Percentiles rank a stretch among this genome's conserved stretches.
phyloP scores from a whole-genome alignment of 176 grass and related monocot species.

The Musa acuminata region DNA sequence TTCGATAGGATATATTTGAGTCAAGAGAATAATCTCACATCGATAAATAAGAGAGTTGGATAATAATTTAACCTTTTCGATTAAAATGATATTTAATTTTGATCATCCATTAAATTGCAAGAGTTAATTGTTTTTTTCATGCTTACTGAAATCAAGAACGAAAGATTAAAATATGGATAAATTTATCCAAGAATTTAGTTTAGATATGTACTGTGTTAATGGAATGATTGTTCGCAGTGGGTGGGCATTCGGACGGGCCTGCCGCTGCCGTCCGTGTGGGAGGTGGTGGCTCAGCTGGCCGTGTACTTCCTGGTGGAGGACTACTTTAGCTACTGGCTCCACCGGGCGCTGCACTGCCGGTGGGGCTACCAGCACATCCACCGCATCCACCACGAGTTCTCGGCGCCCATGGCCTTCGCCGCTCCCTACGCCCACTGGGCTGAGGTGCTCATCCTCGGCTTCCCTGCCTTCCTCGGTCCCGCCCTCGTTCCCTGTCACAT shows the following conservation, averaged over 20 bases:
- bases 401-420: slow-evolving; percentile 66
- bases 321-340: slow-evolving; percentile 85
- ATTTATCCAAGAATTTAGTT: no score
- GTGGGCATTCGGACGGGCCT: slow-evolving; percentile 60
- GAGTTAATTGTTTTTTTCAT: no score
- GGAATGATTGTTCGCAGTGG: slow-evolving; percentile 22
- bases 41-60: no score
- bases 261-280: slow-evolving; percentile 57
- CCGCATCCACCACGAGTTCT: slow-evolving; percentile 80
- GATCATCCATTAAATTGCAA: no score
- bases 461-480: slow-evolving; percentile 55
- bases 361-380: slow-evolving; percentile 84
- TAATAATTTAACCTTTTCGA: no score
- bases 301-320: slow-evolving; percentile 89
- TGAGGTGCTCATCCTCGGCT: slow-evolving; percentile 68
- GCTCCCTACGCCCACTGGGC: slow-evolving; percentile 82
- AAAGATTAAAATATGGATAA: no score
- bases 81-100: no score
- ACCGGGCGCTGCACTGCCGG: slow-evolving; percentile 53
- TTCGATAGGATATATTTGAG: no score
- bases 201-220: no score
- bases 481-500: slow-evolving; percentile 74
- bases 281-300: slow-evolving; percentile 53
- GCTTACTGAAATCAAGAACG: no score
- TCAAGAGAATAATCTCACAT: no score